Conservation (phyloP, 805 yeast genomes). For the Tetrapisispora iriomotensis region DNA sequence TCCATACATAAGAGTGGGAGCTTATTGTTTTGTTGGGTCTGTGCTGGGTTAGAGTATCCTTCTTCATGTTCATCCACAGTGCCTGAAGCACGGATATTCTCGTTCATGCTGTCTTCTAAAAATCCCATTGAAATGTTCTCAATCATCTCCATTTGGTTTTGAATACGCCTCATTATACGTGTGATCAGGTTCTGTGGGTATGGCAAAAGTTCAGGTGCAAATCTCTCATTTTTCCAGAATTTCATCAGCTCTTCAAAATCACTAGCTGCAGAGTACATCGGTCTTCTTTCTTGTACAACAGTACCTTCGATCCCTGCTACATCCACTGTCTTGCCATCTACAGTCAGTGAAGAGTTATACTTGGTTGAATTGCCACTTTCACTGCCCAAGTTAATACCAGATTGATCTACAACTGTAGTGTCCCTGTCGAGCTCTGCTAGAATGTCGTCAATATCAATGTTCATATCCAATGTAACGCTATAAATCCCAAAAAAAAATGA, state of each 20-base stretch:
- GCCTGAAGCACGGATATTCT: not conserved
- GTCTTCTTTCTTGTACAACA: not conserved
- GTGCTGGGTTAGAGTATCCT: not conserved
- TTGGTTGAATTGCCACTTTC: constrained; percentile 16
- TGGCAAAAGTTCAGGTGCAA: constrained; percentile 77
- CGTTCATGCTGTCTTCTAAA: constrained; percentile 32
- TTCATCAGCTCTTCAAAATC: constrained; percentile 35
- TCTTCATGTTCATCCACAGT: not conserved
- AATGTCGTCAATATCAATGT: constrained; percentile 61
- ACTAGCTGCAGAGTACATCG: constrained; percentile 10
- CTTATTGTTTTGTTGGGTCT: too few relatives aligned
- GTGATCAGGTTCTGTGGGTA: constrained; percentile 55
- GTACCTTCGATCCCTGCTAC: not conserved
- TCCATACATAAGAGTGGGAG: constrained; percentile 77
- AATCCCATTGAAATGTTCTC: constrained; percentile 74
- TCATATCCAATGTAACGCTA: constrained; percentile 11
- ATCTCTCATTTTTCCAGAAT: constrained; percentile 77
- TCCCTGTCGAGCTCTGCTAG: constrained; percentile 53
- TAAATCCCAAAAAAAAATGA: too few relatives aligned
- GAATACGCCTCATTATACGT: constrained; percentile 47
- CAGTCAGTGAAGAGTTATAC: constrained; percentile 13
- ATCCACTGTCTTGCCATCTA: not conserved
- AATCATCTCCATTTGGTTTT: constrained; percentile 63
- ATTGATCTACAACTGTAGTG: constrained; percentile 27
- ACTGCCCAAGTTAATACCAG: constrained; percentile 8